phyloP scores from a whole-genome alignment of 805 yeast genomes.

The Hyphopichia homilentoma region DNA sequence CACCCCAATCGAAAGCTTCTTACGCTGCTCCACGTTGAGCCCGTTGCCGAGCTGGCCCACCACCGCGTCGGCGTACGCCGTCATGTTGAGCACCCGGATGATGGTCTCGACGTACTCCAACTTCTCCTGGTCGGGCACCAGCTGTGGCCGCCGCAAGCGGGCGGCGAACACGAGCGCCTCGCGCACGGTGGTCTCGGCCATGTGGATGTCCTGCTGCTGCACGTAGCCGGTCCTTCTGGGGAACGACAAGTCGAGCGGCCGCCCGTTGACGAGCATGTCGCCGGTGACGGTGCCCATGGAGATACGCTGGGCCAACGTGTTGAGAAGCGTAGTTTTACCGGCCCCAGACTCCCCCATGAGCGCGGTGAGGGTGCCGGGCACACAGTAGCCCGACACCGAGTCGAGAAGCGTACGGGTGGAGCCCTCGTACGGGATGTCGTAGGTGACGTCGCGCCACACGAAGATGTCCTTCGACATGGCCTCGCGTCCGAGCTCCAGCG shows the following conservation, averaged over 20 bases:
- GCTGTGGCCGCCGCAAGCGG: constrained; percentile 62
- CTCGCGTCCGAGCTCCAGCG: constrained; percentile 10
- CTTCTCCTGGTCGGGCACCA: constrained; percentile 56
- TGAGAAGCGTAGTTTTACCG: constrained; percentile 56
- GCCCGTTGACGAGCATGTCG: constrained; percentile 60
- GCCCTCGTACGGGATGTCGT: constrained; percentile 49
- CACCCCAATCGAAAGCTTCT: constrained; percentile 77
- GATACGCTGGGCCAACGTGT: constrained; percentile 46
- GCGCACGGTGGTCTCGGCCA: constrained; percentile 67
- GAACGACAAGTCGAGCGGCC: constrained; percentile 59
- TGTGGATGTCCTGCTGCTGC: constrained; percentile 77
- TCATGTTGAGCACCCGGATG: constrained; percentile 65
- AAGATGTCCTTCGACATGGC: constrained; percentile 46
- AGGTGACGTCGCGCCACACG: constrained; percentile 61
- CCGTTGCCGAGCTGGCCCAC: constrained; percentile 75
- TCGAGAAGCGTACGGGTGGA: background rate
- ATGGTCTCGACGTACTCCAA: constrained; percentile 65
- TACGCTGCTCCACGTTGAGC: constrained; percentile 39
- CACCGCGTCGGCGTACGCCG: constrained; percentile 68
- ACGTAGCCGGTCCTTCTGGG: constrained; percentile 77
- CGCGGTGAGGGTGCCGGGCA: constrained; percentile 57
- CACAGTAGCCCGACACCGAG: constrained; percentile 25
- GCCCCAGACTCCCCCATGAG: constrained; percentile 66
- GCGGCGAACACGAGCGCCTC: constrained; percentile 75
- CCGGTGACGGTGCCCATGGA: constrained; percentile 22